Evolutionary conservation across 2,329 filamentous ascomycete genomes (phyloP).

Genomic region (Colletotrichum sublineola): DNA sequence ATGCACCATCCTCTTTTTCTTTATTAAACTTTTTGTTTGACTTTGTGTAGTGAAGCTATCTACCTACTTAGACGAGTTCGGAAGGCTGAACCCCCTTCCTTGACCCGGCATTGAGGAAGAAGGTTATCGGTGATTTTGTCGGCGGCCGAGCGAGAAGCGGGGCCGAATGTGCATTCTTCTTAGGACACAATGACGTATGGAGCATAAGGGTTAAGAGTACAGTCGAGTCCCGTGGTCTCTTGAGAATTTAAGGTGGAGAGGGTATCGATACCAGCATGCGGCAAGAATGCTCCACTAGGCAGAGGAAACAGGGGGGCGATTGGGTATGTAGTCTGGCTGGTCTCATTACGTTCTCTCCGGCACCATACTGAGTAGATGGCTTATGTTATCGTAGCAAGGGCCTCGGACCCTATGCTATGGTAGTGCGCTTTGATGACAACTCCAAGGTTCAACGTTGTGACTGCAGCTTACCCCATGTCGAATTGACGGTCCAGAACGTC

Average conservation of each 20-base stretch:
- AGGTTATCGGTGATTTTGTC: slow-evolving; percentile 21
- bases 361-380: background rate
- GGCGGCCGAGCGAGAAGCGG: slow-evolving; percentile 24
- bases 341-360: slow-evolving; percentile 2
- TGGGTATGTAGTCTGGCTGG: background rate
- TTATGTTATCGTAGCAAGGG: slow-evolving; percentile 23
- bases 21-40: background rate
- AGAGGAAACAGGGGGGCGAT: too few relatives aligned
- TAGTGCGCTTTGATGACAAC: slow-evolving; percentile 20
- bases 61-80: background rate
- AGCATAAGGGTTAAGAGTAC: background rate
- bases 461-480: slow-evolving; percentile 33
- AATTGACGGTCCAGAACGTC: slow-evolving; percentile 37
- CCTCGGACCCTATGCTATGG: slow-evolving; percentile 17
- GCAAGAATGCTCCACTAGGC: background rate
- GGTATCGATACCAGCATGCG: background rate
- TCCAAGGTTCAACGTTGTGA: slow-evolving; percentile 25
- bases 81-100: background rate
- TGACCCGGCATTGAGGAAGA: slow-evolving; percentile 9
- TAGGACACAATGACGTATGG: slow-evolving; percentile 28
- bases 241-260: background rate
- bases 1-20: background rate
- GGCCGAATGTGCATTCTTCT: slow-evolving; percentile 9
- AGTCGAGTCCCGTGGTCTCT: background rate
- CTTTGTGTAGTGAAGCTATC: background rate